Evolutionary conservation across 306 rosid genomes (phyloP), one percentile per base, ranked within the genome.

Genomic region (Sicyos baderoa): DNA sequence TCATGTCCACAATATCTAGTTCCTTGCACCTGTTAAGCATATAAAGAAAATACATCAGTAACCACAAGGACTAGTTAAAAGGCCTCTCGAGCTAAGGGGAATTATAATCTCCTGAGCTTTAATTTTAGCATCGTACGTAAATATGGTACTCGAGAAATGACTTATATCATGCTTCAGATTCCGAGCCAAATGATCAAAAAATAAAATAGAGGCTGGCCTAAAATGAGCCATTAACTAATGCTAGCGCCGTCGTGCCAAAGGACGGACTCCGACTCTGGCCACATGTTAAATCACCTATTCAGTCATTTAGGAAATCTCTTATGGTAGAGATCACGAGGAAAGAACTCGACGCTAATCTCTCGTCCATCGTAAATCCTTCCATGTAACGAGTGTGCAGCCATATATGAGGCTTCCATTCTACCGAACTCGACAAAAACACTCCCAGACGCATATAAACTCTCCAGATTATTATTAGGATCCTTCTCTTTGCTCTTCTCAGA

Each of bases 381-480:
- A 42, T 90, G 90, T 70, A 93, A 79, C 85, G 84, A 81, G 68
- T 86, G 96, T 23, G 97, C 99, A 7, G 94, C 97, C 8, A 22
- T 51, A 72, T 83, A 71, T 63, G 91, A 80, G 42, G 90, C 90
- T 79, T 93, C 99, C 14, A 81, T 74, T 80, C 97, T 84, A 72
- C 82, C 87, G 54, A 81, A 93, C 85, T 93, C 97, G 48, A 93
- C 99, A 70, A 90, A 77, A 78, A 93, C 76, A 54, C 88, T 78
- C 64, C 91, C 91, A 8, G 67, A 70, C 78, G 81, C 91, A 73
- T 85, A 81, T 76, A 75, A 80, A 53, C 69, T 62, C 42, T 45
- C 80, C 17, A 19, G 21, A 80, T 25, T 55, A 55, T 72, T 68
- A 68, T 75, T 78, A 60, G 22, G 64, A 21, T 84, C 81, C 70